Base-by-base conservation (phyloP, 2,329 filamentous ascomycete species). In the Penicillium sp. region DNA sequence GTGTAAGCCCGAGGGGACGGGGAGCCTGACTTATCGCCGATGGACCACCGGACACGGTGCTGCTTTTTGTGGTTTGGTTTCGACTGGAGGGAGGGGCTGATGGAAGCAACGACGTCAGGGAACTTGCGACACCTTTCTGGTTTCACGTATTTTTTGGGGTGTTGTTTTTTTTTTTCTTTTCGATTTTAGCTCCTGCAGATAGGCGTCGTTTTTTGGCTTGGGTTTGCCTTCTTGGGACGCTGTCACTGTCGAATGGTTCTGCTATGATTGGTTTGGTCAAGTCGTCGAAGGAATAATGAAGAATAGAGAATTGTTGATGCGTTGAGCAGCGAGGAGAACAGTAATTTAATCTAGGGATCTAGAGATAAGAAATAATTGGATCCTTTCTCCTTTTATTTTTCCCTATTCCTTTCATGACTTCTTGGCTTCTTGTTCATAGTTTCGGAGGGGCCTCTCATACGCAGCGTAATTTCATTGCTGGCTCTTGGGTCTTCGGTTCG, bases 141-240 rank as follows among this genome's bases (percentile, higher is more conserved):
- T 63, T 64, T 60, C 63, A 55, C 35, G 63, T 63, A 64, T 55
- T 62, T 64, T 62, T 61, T 39, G 19, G 14, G 24, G 31, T 6
- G 2, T 1, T 27, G 1, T 27, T 31, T 31, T 53, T 60, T 64
- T 61, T 61, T 39, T 35, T 7, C 22, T 46, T 46, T 46, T n/a
- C 10, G 24, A 31, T 31, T 46, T 46, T 13, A 31, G 22, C 14
- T 46, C 22, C 41, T 31, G 43, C 43, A 46, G 31, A 33, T 37
- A 22, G n/a, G 44, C 16, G 31, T 47, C 24, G 22, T 22, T 46
- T 31, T 31, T 36, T 49, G 31, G 31, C 6, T 37, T 19, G 36
- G 1, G 7, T 33, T 31, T 5, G 19, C 10, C 22, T 50, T 37
- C 5, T 49, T 6, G n/a, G 18, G 24, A 6, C 13, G 18, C 9